These are phyloP conservation scores for Rhizoclosmatium sp. DNA, from an alignment of 192 early-diverging fungal species.

Conservation along the genomic window DNA sequence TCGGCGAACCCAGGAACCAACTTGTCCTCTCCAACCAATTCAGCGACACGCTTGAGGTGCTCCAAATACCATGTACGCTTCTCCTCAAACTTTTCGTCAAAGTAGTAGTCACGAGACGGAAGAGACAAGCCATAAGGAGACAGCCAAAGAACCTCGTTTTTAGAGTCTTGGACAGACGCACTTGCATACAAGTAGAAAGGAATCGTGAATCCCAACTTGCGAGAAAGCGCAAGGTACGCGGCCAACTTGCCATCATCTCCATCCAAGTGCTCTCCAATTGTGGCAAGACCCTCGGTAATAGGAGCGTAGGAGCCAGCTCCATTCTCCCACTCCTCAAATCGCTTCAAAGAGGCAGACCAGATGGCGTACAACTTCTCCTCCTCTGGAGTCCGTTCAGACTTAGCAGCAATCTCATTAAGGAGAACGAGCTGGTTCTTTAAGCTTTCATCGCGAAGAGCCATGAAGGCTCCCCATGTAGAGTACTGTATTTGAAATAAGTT, in stretches of 20 bases:
- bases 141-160: background rate
- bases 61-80: conserved; percentile 6
- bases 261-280: background rate
- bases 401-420: background rate
- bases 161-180: conserved; percentile 14
- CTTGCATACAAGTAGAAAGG: background rate
- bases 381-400: background rate
- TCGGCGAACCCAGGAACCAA: conserved; percentile 25
- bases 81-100: conserved; percentile 23
- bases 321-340: conserved; percentile 13
- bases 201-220: background rate
- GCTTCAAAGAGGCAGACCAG: conserved; percentile 23
- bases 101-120: conserved; percentile 31
- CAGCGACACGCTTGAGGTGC: conserved; percentile 1
- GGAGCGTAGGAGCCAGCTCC: conserved; percentile 10
- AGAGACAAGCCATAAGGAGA: background rate
- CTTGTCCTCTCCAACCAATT: conserved; percentile 15
- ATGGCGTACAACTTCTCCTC: conserved; percentile 21
- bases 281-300: background rate
- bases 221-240: conserved; percentile 1
- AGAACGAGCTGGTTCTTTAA: conserved; percentile 21
- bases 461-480: conserved; percentile 27
- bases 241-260: conserved; percentile 2
- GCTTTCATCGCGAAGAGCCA: conserved; percentile 13
- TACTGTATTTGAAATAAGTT: conserved; percentile 11